Evolutionary conservation across 208 protist genomes (phyloP).

Genomic region (Strigomonas galati): DNA sequence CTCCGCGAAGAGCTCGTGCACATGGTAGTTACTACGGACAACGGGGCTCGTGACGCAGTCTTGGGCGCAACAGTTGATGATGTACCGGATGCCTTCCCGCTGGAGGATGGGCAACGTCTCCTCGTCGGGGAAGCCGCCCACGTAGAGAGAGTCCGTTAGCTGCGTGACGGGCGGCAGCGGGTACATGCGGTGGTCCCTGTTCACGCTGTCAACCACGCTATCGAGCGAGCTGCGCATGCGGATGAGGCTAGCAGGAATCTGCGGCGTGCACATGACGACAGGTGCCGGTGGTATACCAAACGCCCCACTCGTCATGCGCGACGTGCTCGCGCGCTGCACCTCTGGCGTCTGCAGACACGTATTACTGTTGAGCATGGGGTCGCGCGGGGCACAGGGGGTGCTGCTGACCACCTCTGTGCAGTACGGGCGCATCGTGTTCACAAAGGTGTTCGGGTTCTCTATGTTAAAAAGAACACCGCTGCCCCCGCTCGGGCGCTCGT

Average conservation of each 20-base stretch:
- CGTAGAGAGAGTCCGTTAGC: conserved; percentile 52
- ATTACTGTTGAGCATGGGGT: too few relatives aligned
- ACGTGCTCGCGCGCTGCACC: conserved; percentile 19
- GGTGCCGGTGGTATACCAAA: conserved; percentile 7
- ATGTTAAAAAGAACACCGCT: conserved; percentile 1
- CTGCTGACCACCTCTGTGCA: too few relatives aligned
- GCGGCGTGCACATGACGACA: conserved; percentile 55
- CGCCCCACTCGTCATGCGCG: conserved; percentile 5
- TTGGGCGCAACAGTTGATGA: conserved; percentile 79
- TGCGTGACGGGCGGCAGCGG: conserved; percentile 43
- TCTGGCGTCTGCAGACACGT: conserved; percentile 30
- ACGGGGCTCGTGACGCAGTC: conserved; percentile 38
- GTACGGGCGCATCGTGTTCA: too few relatives aligned
- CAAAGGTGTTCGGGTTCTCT: not conserved
- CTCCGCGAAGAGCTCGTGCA: conserved; percentile 42
- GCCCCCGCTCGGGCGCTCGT: not conserved
- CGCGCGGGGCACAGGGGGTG: too few relatives aligned
- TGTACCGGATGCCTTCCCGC: conserved; percentile 42
- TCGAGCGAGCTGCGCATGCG: conserved; percentile 51
- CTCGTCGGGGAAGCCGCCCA: conserved; percentile 74
- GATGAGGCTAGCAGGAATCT: conserved; percentile 37
- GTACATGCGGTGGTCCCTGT: conserved; percentile 19
- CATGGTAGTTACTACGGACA: conserved; percentile 31
- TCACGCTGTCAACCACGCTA: conserved; percentile 40
- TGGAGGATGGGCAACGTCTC: conserved; percentile 51